Base-by-base conservation (phyloP, 768 basidiomycete species). In the Nevesoporus exiguus region DNA sequence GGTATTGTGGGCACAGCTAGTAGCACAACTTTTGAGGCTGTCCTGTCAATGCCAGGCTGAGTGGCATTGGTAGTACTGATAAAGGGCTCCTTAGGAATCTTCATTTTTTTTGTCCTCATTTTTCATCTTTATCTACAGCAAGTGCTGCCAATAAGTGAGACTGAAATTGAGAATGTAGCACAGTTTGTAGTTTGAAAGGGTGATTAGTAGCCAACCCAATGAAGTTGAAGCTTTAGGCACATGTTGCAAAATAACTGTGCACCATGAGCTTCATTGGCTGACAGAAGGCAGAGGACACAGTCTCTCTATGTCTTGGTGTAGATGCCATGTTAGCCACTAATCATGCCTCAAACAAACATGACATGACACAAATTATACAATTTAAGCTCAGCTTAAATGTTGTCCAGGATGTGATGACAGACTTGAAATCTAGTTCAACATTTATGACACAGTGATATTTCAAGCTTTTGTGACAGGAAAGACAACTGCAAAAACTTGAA, bases 11-110 rank as follows among this genome's bases (percentile, higher is more conserved):
- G 51, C n/a, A 33, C 13, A 3, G 7, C 41, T 33, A 52, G 49
- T 49, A 29, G 27, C 27, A 8, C 27, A 8, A 8, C 4, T 8
- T 29, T 29, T 8, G 8, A 29, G 27, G 27, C 5, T 29, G 44
- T 37, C 49, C 47, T 52, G 33, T 30, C 30, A 46, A 60, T 52
- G 10, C 54, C 19, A 48, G 48, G 52, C 55, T 46, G 62, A 41
- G 4, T 19, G 37, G 8, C 21, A 30, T 52, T 57, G 7, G 31
- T 27, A 17, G 55, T 25, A 49, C 25, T 17, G 27, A 39, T 25
- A 25, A 51, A 49, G 25, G 46, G 33, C 1, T 47, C 51, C 39
- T 53, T 54, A 41, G 47, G 21, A 24, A 49, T 45, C 15, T 27
- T 19, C 27, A 17, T 22, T 1, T 46, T 49, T 17, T 29, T 50